Base-by-base conservation (phyloP, 2,329 filamentous ascomycete species). In the Nothophoma quercina region DNA sequence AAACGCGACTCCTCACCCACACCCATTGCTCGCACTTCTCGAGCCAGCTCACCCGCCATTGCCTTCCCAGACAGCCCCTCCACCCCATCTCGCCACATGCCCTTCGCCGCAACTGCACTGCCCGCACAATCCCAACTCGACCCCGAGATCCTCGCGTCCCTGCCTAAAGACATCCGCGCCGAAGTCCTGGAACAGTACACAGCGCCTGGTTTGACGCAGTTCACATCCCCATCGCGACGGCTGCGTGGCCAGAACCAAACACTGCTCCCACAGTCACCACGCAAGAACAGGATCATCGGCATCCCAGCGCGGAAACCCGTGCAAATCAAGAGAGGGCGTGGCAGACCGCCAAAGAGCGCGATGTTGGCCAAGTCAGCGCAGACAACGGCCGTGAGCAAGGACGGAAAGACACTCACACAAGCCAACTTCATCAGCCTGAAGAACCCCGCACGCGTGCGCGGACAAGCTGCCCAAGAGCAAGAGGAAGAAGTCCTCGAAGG, bases 81-180 rank as follows among this genome's bases (percentile, higher is more conserved):
- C 4, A 64, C 60, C 2, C 62, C 64, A 9, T 57, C 60, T 4
- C 68, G 63, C 23, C 30, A 44, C 13, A 7, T 55, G 6, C 61
- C 66, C 3, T 70, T 71, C 32, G 47, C 67, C 22, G 65, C 70
- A 21, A 71, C 76, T 22, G 66, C 77, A 6, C 73, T 86, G 3
- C 85, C 85, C 2, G 79, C 79, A 1, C 86, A 91, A 21, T 88
- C 91, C 0, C 90, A 96, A 63, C 81, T 98, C 16, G 95, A 99
- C 66, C 87, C 86, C 0, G 91, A 93, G 33, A 89, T 92, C 2
- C 88, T 98, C 57, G 84, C 88, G 33, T 90, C 90, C 1, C 79
- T 99, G 1, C 95, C 95, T 0, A 86, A 89, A 29, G 91, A 96
- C 56, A 85, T 99, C 69, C 90, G 93, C 57, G 85, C 87, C 1